Evolutionary conservation across 2,329 filamentous ascomycete species (phyloP).

Genomic region (Aspergillus pseudotamarii): DNA sequence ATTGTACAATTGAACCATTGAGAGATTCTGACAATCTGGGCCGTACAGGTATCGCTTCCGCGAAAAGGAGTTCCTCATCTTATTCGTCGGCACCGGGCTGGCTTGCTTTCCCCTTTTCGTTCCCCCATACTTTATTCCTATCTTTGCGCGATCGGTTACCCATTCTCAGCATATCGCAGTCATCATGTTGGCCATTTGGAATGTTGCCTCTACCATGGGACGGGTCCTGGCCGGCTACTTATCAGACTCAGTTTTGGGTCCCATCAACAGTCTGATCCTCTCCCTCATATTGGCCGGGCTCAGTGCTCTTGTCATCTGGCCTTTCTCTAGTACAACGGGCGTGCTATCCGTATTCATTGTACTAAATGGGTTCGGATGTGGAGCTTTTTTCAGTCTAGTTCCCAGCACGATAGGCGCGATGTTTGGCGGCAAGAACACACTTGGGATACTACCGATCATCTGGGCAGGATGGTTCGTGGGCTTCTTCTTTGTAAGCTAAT

Average conservation of each 20-base stretch:
- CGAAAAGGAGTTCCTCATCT: background rate
- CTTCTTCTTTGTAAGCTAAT: background rate
- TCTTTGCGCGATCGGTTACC: background rate
- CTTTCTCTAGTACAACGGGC: background rate
- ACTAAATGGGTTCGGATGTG: background rate
- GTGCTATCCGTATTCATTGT: background rate
- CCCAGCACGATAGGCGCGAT: background rate
- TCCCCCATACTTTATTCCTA: background rate
- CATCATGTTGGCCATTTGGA: background rate
- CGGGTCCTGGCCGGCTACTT: background rate
- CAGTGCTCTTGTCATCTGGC: background rate
- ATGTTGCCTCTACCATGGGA: background rate
- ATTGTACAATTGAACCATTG: background rate
- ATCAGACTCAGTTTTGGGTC: background rate
- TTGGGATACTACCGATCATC: background rate
- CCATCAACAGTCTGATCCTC: background rate
- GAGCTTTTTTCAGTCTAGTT: background rate
- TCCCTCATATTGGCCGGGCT: background rate
- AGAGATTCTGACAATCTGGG: background rate
- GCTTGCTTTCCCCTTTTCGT: background rate
- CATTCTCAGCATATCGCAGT: background rate
- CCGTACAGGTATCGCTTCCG: background rate
- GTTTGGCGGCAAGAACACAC: background rate
- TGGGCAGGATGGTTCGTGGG: background rate
- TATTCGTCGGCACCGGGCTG: background rate